Base-by-base conservation (phyloP, 2,329 filamentous ascomycete species). In the Fusarium proliferatum region DNA sequence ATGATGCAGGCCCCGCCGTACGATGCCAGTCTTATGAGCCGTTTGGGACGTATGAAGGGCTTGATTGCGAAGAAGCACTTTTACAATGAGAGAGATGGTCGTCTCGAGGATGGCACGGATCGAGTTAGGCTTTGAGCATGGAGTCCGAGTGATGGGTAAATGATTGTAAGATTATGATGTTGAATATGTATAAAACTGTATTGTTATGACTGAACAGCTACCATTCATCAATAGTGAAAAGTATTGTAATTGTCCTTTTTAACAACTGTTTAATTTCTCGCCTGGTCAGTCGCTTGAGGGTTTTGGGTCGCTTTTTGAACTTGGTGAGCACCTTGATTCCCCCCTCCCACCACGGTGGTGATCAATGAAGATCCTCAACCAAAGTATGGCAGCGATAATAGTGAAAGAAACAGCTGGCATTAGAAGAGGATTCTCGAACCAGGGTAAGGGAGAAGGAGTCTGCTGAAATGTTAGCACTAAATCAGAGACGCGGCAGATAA, bases 1-100 rank as follows among this genome's bases (percentile, higher is more conserved):
- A 80, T 84, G 76, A 81, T 82, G 77, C 79, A 83, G 38, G 72
- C 76, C 21, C 77, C 81, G 16, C 81, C 81, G 4, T 84, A 81
- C 42, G 81, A 83, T 65, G 76, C 72, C 23, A 33, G 65, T 36
- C 21, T 70, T 76, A 65, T 72, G 65, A 48, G 72, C 9, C 78
- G 80, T 3, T 36, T 84, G 17, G 68, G 67, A 41, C 59, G 48
- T 1, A 41, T 67, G 46, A 57, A 63, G 26, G 48, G 28, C 1
- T 38, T 48, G 6, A 64, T 74, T 43, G 67, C 67, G 19, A 61
- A 61, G 39, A 61, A 58, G 16, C 59, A 67, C 21, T 68, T 57
- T 28, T 42, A 48, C 16, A 53, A 49, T 19, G 52, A 51, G 33
- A 43, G 59, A 8, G 48, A 68, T 2, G 39, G 55, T 26, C 58